Conservation (phyloP, 768 basidiomycete genomes). For the Boletellus emodensis region DNA sequence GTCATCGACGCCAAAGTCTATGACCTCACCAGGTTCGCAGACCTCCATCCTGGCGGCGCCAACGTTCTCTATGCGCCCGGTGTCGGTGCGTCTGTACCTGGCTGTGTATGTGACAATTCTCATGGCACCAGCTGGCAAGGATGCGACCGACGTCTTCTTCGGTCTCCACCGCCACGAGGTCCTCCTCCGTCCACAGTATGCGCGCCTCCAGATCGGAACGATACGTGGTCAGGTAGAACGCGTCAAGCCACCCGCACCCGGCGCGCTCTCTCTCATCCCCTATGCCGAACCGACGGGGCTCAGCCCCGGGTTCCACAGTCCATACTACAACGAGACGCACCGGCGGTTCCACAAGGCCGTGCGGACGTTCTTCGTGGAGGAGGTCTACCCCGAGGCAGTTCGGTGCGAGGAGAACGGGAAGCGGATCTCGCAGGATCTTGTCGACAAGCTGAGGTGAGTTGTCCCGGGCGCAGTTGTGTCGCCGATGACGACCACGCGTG, state of each 20-base stretch:
- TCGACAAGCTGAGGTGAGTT: constrained; percentile 78
- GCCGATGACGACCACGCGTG: neutral
- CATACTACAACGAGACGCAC: constrained; percentile 78
- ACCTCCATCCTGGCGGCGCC: constrained; percentile 80
- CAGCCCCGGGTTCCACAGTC: constrained; percentile 57
- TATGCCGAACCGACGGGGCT: constrained; percentile 89
- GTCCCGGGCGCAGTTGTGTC: neutral
- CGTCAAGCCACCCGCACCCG: constrained; percentile 52
- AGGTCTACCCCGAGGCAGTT: constrained; percentile 70
- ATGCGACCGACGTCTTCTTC: constrained; percentile 79
- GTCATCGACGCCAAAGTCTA: constrained; percentile 79
- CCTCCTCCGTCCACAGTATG: constrained; percentile 67
- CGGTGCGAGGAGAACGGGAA: constrained; percentile 86
- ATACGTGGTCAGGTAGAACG: constrained; percentile 53
- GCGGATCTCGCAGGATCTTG: constrained; percentile 75
- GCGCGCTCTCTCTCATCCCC: constrained; percentile 70
- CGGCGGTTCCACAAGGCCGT: constrained; percentile 70
- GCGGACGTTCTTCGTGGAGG: constrained; percentile 71
- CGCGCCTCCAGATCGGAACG: constrained; percentile 63
- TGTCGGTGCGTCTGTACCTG: constrained; percentile 48
- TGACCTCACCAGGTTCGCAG: constrained; percentile 74
- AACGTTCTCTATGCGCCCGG: constrained; percentile 64
- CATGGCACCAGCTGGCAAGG: constrained; percentile 51
- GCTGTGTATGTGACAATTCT: neutral
- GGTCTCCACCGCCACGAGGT: constrained; percentile 83